Conservation (phyloP, 345 rosid species). For the Salix caprea region DNA sequence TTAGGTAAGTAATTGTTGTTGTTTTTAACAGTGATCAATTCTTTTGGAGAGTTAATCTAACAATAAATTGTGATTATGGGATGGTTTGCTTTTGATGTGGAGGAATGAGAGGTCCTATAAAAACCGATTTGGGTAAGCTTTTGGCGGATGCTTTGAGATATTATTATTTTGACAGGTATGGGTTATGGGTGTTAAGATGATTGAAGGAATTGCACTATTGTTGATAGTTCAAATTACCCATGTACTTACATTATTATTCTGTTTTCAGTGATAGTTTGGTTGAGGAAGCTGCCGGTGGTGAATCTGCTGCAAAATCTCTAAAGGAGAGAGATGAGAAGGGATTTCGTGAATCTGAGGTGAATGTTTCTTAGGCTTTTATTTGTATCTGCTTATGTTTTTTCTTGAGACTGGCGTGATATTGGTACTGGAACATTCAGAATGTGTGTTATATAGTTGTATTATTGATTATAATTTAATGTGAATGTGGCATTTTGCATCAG, state of each 20-base stretch:
- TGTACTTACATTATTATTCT: background rate
- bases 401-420: background rate
- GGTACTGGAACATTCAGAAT: background rate
- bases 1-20: conserved; percentile 48
- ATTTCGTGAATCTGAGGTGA: conserved; percentile 71
- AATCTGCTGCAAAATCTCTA: conserved; percentile 45
- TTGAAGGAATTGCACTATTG: background rate
- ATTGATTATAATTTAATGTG: background rate
- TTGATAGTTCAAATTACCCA: background rate
- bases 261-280: conserved; percentile 70
- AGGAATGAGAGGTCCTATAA: conserved; percentile 68
- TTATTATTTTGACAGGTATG: conserved; percentile 79
- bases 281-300: conserved; percentile 80
- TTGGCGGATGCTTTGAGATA: conserved; percentile 65
- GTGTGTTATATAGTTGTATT: background rate
- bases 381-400: background rate
- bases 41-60: background rate
- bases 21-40: background rate
- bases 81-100: conserved; percentile 18
- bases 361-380: background rate
- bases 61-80: background rate
- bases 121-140: conserved; percentile 51
- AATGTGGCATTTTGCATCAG: conserved; percentile 36
- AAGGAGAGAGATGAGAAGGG: conserved; percentile 66
- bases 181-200: background rate